Conservation (phyloP, 352 stramenopile species). For the Globisporangium emineosum region DNA sequence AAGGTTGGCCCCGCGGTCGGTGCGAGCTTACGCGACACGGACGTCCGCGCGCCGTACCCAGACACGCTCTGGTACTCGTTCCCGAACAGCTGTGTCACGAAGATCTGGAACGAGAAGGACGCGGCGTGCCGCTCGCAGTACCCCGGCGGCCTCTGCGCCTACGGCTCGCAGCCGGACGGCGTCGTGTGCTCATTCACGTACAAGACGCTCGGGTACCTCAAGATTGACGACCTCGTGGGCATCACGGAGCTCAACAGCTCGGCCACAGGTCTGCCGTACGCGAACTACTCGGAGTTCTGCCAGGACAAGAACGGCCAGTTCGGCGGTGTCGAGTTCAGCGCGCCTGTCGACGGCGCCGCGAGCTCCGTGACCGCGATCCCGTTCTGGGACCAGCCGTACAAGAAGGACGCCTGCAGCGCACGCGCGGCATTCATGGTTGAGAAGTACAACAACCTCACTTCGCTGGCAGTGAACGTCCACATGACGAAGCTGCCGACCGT, state of each 20-base stretch:
- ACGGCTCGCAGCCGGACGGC: slow-evolving; percentile 42
- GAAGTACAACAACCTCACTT: slow-evolving; percentile 31
- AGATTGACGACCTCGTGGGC: slow-evolving; percentile 58
- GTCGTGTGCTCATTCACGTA: slow-evolving; percentile 63
- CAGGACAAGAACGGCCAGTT: slow-evolving; percentile 27
- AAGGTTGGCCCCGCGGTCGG: slow-evolving; percentile 44
- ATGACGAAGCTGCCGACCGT: slow-evolving; percentile 45
- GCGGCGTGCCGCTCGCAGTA: slow-evolving; percentile 29
- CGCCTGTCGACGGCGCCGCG: slow-evolving; percentile 5
- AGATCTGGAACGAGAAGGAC: slow-evolving; percentile 39
- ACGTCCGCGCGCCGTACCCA: slow-evolving; percentile 49
- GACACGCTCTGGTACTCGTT: slow-evolving; percentile 68
- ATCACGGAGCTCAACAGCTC: slow-evolving; percentile 52
- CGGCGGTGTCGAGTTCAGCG: slow-evolving; percentile 42
- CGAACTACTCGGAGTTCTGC: slow-evolving; percentile 60
- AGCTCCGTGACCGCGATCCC: slow-evolving; percentile 26
- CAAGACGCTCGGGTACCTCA: slow-evolving; percentile 50
- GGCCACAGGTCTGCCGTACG: slow-evolving; percentile 24
- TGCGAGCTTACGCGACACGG: slow-evolving; percentile 25
- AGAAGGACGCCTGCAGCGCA: slow-evolving; percentile 27
- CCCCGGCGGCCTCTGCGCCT: slow-evolving; percentile 34
- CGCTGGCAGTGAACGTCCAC: slow-evolving; percentile 13
- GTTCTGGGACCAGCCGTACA: slow-evolving; percentile 53
- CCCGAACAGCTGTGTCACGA: slow-evolving; percentile 48
- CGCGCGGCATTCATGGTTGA: slow-evolving; percentile 38